Percentiles rank a stretch among this genome's conserved stretches.
phyloP scores from a whole-genome alignment of 192 early-diverging fungal genomes.

The Haplosporangium gracile region DNA sequence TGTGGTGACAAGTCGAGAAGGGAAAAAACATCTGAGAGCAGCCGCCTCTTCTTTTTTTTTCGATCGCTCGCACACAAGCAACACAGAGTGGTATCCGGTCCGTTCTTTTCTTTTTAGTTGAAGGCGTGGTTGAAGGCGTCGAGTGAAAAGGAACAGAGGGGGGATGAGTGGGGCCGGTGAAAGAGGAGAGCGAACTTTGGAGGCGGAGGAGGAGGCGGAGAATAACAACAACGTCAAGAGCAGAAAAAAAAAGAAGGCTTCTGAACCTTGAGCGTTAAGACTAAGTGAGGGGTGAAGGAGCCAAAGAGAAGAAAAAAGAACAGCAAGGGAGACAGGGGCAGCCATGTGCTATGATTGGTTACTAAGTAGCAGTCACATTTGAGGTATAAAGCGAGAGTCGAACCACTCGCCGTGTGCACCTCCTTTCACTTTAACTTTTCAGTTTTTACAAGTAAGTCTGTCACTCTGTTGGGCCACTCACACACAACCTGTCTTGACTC shows the following conservation, averaged over 20 bases:
- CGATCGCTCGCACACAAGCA: neutral
- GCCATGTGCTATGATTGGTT: neutral
- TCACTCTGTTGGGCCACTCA: neutral
- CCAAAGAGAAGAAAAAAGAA: conserved; percentile 1
- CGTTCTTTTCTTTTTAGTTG: neutral
- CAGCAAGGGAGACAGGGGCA: neutral
- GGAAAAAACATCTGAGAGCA: too few species aligned
- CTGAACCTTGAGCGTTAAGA: neutral
- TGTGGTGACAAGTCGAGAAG: too few species aligned
- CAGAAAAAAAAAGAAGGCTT: neutral
- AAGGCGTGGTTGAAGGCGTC: neutral
- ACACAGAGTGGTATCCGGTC: too few species aligned
- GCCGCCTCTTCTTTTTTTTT: neutral
- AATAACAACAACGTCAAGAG: neutral
- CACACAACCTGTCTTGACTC: too few species aligned
- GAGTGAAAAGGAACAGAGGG: neutral
- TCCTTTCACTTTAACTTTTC: conserved; percentile 48
- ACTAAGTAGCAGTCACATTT: neutral
- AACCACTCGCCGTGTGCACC: conserved; percentile 12
- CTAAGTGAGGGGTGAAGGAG: neutral
- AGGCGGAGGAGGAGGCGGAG: neutral
- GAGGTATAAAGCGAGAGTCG: neutral
- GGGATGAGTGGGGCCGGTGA: neutral
- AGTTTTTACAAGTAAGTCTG: conserved; percentile 36
- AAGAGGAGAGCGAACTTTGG: neutral